Evolutionary conservation across 345 rosid species (phyloP).

Genomic region (Corchorus capsularis): DNA sequence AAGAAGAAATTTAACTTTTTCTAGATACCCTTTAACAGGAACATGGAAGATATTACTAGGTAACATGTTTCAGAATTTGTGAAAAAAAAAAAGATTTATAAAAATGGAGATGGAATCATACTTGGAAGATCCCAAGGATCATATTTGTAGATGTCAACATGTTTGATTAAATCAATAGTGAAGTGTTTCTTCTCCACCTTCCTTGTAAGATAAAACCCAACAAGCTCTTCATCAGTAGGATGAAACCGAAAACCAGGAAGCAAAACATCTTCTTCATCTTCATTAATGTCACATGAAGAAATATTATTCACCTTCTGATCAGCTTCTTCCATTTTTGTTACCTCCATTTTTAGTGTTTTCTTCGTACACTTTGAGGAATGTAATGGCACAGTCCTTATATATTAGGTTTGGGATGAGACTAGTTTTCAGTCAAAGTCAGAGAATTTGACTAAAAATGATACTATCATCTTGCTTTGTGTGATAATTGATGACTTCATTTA

Average conservation of each 20-base stretch:
- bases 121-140: slow-evolving; percentile 68
- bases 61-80: background rate
- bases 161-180: slow-evolving; percentile 46
- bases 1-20: background rate
- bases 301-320: slow-evolving; percentile 13
- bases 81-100: background rate
- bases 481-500: background rate
- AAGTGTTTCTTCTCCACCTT: slow-evolving; percentile 51
- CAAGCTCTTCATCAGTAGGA: slow-evolving; percentile 59
- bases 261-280: slow-evolving; percentile 29
- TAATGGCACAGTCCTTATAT: background rate
- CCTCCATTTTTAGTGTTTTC: background rate
- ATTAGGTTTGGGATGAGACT: background rate
- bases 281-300: slow-evolving; percentile 20
- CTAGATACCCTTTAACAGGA: no score
- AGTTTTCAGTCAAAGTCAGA: slow-evolving; percentile 6
- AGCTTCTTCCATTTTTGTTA: slow-evolving; percentile 34
- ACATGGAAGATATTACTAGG: no score
- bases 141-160: slow-evolving; percentile 49
- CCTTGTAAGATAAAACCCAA: slow-evolving; percentile 52
- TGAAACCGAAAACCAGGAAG: slow-evolving; percentile 59
- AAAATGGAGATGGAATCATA: slow-evolving; percentile 12
- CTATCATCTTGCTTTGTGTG: background rate
- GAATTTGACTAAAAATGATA: background rate
- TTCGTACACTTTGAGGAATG: background rate